Evolutionary conservation across 2,329 filamentous ascomycete species (phyloP).

Genomic region (Chaetothyriales sp.): DNA sequence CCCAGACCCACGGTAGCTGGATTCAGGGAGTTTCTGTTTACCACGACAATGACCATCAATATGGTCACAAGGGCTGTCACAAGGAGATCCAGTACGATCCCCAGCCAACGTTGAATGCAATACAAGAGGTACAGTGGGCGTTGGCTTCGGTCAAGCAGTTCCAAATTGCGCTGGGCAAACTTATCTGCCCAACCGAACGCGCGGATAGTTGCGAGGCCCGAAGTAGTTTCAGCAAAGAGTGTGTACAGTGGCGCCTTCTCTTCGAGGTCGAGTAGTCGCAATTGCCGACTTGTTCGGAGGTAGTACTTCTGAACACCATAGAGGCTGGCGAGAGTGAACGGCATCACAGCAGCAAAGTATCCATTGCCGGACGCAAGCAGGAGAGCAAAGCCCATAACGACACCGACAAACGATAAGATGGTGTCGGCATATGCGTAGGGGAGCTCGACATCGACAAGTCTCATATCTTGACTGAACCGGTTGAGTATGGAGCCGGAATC

Average conservation of each 20-base stretch:
- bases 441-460: slow-evolving; percentile 13
- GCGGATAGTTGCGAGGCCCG: slow-evolving; percentile 37
- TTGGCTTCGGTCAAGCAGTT: slow-evolving; percentile 29
- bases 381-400: slow-evolving; percentile 7
- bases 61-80: slow-evolving; percentile 18
- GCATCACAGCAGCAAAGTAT: slow-evolving; percentile 29
- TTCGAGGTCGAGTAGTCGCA: slow-evolving; percentile 42
- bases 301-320: slow-evolving; percentile 35
- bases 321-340: slow-evolving; percentile 25
- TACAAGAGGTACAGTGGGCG: slow-evolving; percentile 33
- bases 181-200: slow-evolving; percentile 37
- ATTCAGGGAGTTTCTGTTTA: slow-evolving; percentile 6
- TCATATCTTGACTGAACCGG: slow-evolving; percentile 16
- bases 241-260: slow-evolving; percentile 37
- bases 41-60: slow-evolving; percentile 15
- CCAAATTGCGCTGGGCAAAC: slow-evolving; percentile 26
- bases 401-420: not conserved
- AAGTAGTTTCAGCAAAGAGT: slow-evolving; percentile 38
- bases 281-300: slow-evolving; percentile 34
- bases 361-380: slow-evolving; percentile 27
- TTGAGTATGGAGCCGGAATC: slow-evolving; percentile 29
- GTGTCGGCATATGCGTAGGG: slow-evolving; percentile 2
- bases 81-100: slow-evolving; percentile 16
- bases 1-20: slow-evolving; percentile 32
- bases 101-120: slow-evolving; percentile 32